Evolutionary conservation across 768 basidiomycete species (phyloP), one percentile per base, ranked within the genome.

Genomic region (Plicaturopsis crispa): DNA sequence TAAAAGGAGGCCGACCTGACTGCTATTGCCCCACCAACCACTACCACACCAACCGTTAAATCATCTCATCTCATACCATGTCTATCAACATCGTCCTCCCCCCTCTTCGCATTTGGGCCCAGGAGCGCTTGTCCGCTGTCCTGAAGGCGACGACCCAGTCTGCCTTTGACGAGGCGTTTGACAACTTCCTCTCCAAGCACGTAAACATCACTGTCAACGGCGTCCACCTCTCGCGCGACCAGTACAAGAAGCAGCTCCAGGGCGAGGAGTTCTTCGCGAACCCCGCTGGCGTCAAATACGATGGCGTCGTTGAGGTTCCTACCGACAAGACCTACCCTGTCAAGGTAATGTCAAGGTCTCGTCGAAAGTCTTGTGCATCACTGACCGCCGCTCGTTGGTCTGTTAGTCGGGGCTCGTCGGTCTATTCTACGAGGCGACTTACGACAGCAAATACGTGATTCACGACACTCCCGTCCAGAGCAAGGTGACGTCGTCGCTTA

Each of bases 201-300:
- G 61, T 56, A 20, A 49, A 43, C 1, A 52, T 72, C 39, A 59
- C 54, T 3, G 50, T 73, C 39, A 75, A 75, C 43, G 70, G 66
- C 13, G 51, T 55, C 18, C 21, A 51, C 11, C 19, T 65, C 24
- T 55, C 63, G 18, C 65, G 66, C 17, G 59, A 59, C 0, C 56
- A 61, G 17, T 73, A 70, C 55, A 60, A 65, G 48, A 30, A 52
- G 35, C 54, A 58, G 35, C 45, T 73, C 22, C 59, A 51, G 31
- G 48, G 47, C 16, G 50, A 52, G 42, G 49, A 47, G 2, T 52
- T 58, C 36, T 8, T 28, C 10, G 14, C 8, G 10, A 43, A 51
- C 14, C 60, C 63, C 44, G 45, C 45, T 1, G 49, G 53, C 35
- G 56, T 66, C 18, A 45, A 48, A 2, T 63, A 58, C 48, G 40